Percentiles rank a stretch among this genome's conserved stretches.
Evolutionary conservation across 2,329 filamentous ascomycete species (phyloP).

Genomic region (Aspergillus thermomutatus): DNA sequence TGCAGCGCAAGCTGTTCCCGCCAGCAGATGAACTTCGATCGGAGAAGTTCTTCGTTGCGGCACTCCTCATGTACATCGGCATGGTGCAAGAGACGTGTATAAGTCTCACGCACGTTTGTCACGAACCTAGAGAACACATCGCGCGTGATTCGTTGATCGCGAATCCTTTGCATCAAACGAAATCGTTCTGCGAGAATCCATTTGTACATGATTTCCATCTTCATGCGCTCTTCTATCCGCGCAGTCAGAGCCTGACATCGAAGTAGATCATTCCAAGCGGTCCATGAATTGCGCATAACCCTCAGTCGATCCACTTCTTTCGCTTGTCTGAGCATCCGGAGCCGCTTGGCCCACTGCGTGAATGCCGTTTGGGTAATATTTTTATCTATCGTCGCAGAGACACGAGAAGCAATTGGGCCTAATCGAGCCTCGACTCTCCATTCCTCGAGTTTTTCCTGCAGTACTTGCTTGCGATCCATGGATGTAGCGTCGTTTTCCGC

Average conservation of each 20-base stretch:
- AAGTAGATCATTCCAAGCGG: slow-evolving; percentile 60
- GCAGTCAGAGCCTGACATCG: slow-evolving; percentile 52
- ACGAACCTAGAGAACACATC: slow-evolving; percentile 40
- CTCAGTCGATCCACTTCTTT: slow-evolving; percentile 49
- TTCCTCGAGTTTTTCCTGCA: slow-evolving; percentile 38
- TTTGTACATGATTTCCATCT: slow-evolving; percentile 56
- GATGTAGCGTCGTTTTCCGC: slow-evolving; percentile 29
- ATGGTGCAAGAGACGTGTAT: slow-evolving; percentile 34
- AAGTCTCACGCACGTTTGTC: slow-evolving; percentile 36
- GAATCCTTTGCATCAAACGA: slow-evolving; percentile 38
- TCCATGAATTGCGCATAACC: slow-evolving; percentile 56
- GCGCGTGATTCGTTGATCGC: slow-evolving; percentile 38
- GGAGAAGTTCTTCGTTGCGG: slow-evolving; percentile 32
- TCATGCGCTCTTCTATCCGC: slow-evolving; percentile 54
- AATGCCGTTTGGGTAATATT: slow-evolving; percentile 48
- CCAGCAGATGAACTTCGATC: slow-evolving; percentile 37
- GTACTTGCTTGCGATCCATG: slow-evolving; percentile 30
- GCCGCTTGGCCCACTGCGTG: slow-evolving; percentile 48
- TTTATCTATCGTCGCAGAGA: slow-evolving; percentile 44
- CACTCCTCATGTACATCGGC: slow-evolving; percentile 34
- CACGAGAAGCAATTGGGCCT: slow-evolving; percentile 38
- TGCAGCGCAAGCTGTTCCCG: slow-evolving; percentile 35
- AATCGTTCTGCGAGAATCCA: slow-evolving; percentile 56
- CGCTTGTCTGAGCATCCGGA: slow-evolving; percentile 47
- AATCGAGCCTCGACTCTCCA: slow-evolving; percentile 44